Conservation (phyloP, 306 rosid genomes). For the Hippophae gyantsensis region DNA sequence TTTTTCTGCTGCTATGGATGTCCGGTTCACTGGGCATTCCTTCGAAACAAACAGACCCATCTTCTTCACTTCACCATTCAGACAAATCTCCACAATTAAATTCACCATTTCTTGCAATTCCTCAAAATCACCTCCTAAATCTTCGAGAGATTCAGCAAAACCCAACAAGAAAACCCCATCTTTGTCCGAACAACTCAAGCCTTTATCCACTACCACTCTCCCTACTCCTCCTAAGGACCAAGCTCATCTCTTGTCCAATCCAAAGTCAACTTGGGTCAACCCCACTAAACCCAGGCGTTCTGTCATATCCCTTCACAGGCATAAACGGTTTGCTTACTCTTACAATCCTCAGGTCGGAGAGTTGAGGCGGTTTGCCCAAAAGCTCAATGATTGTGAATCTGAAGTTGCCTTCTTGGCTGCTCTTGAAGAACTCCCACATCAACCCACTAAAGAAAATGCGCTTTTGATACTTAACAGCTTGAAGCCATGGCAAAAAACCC, state of each 20-base stretch:
- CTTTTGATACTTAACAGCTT: conserved; percentile 71
- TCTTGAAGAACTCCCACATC: conserved; percentile 55
- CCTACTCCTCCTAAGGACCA: conserved; percentile 27
- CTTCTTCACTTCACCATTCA: conserved; percentile 32
- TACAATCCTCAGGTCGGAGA: conserved; percentile 59
- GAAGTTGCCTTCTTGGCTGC: conserved; percentile 43
- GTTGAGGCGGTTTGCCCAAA: conserved; percentile 46
- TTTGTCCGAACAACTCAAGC: conserved; percentile 72
- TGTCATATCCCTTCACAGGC: conserved; percentile 55
- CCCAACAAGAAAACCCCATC: conserved; percentile 36
- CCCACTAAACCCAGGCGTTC: conserved; percentile 70
- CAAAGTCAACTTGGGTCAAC: conserved; percentile 82
- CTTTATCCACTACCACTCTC: conserved; percentile 47
- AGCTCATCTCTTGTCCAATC: conserved; percentile 44
- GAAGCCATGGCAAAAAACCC: conserved; percentile 81
- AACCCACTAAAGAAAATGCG: conserved; percentile 53
- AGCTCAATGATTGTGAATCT: conserved; percentile 42
- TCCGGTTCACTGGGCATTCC: conserved; percentile 32
- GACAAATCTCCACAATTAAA: conserved; percentile 16
- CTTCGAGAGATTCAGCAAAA: conserved; percentile 26
- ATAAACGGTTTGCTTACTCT: conserved; percentile 43
- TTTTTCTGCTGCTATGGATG: conserved; percentile 29
- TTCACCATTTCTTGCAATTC: conserved; percentile 27
- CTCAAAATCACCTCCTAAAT: conserved; percentile 34
- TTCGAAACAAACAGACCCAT: conserved; percentile 38